Conservation (phyloP, 192 early-diverging fungal genomes). For the Linnemannia exigua region DNA sequence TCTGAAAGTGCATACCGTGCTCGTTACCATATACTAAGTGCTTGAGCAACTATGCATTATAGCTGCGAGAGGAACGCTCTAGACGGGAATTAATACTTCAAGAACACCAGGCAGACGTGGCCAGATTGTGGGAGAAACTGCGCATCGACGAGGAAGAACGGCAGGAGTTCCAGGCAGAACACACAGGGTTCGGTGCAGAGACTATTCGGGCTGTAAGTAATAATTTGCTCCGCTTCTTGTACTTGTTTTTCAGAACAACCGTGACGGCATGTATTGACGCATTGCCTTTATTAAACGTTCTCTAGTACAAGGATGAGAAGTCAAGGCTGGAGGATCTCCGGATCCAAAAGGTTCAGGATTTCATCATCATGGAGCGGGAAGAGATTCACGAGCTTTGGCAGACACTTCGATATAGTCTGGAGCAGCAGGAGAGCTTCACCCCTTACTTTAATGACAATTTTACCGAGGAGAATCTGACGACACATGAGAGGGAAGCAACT, state of each 20-base stretch:
- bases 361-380: conserved; percentile 56
- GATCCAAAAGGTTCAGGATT: conserved; percentile 56
- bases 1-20: neutral
- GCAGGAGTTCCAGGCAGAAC: conserved; percentile 25
- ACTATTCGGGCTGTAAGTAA: conserved; percentile 36
- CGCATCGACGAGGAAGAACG: conserved; percentile 39
- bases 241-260: neutral
- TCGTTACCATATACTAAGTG: neutral
- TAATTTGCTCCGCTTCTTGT: neutral
- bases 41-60: neutral
- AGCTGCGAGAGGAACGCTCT: conserved; percentile 40
- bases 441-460: conserved; percentile 31
- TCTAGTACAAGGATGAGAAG: conserved; percentile 62
- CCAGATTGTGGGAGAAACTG: conserved; percentile 40
- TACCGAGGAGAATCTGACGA: conserved; percentile 49
- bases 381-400: conserved; percentile 58
- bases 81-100: conserved; percentile 32
- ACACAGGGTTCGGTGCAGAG: conserved; percentile 29
- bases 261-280: neutral
- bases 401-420: conserved; percentile 48
- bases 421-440: conserved; percentile 44
- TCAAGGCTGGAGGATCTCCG: conserved; percentile 54
- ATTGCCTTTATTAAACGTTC: neutral
- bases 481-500: conserved; percentile 59
- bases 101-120: conserved; percentile 29